Evolutionary conservation across 441 rosid species (phyloP).

Genomic region (Mallotus japonicus): DNA sequence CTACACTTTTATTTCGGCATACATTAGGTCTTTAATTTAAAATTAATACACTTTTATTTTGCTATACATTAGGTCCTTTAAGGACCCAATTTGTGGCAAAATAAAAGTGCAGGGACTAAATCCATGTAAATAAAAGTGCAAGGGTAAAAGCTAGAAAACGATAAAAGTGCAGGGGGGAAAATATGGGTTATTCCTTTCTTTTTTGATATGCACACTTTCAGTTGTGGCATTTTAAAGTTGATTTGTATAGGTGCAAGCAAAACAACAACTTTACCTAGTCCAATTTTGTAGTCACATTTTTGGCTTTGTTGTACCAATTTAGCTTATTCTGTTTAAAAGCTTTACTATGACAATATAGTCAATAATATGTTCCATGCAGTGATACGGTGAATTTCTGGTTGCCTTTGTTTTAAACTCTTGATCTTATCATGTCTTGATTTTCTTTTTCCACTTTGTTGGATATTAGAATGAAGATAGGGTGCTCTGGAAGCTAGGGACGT

Average conservation of each 20-base stretch:
- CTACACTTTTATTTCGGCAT: no score
- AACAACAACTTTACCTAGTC: neutral
- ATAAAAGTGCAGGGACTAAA: no score
- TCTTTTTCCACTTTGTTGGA: constrained; percentile 6
- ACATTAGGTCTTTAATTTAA: no score
- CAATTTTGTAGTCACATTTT: neutral
- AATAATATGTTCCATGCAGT: neutral
- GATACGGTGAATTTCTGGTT: neutral
- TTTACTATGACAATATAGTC: neutral
- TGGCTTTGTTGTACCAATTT: neutral
- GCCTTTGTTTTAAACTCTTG: neutral
- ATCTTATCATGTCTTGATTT: constrained; percentile 1
- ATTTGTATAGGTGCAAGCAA: neutral
- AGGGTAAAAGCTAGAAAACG: no score
- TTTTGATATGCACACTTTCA: neutral
- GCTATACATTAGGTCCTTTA: no score
- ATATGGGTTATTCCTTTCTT: no score
- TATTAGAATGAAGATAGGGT: constrained; percentile 80
- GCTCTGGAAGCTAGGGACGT: constrained; percentile 96
- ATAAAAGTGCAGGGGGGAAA: no score
- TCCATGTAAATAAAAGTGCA: no score
- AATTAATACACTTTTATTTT: no score
- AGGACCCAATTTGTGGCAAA: no score
- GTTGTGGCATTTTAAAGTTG: neutral
- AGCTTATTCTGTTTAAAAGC: neutral